Evolutionary conservation across 2,329 filamentous ascomycete species (phyloP).

Genomic region (Monosporascus sp.): DNA sequence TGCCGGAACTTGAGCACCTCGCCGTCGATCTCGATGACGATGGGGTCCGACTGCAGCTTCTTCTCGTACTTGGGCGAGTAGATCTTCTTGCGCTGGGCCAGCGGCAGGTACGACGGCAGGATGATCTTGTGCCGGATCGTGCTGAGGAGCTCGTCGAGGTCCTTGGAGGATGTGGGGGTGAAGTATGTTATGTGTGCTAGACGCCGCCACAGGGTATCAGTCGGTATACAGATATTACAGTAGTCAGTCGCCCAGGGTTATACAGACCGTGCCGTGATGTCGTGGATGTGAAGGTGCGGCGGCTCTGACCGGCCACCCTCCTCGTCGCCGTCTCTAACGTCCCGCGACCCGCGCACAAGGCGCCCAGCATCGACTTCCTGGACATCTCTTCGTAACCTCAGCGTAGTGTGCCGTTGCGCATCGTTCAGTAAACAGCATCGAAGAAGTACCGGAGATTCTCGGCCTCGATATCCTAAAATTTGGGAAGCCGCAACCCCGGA

Average conservation of each 20-base stretch:
- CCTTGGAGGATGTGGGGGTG: slow-evolving; percentile 42
- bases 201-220: not conserved
- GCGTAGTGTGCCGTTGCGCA: not conserved
- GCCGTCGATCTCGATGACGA: slow-evolving; percentile 54
- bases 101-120: slow-evolving; percentile 54
- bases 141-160: slow-evolving; percentile 49
- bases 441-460: not conserved
- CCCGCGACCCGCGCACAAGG: slow-evolving; percentile 19
- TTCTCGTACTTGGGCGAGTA: slow-evolving; percentile 41
- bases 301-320: slow-evolving; percentile 13
- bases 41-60: slow-evolving; percentile 48
- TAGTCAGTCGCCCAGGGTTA: not conserved
- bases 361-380: slow-evolving; percentile 20
- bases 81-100: slow-evolving; percentile 48
- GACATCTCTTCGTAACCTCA: slow-evolving; percentile 18
- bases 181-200: slow-evolving; percentile 38
- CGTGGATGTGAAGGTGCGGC: slow-evolving; percentile 23
- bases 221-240: not conserved
- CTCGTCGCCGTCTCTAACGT: slow-evolving; percentile 16
- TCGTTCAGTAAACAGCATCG: not conserved
- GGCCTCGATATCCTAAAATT: slow-evolving; percentile 6
- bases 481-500: not conserved
- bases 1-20: slow-evolving; percentile 47
- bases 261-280: slow-evolving; percentile 20
- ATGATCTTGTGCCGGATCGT: slow-evolving; percentile 54